Percentiles rank a stretch among this genome's conserved stretches.
Evolutionary conservation across 768 basidiomycete species (phyloP).

Genomic region (Tylopilus subfusipes): DNA sequence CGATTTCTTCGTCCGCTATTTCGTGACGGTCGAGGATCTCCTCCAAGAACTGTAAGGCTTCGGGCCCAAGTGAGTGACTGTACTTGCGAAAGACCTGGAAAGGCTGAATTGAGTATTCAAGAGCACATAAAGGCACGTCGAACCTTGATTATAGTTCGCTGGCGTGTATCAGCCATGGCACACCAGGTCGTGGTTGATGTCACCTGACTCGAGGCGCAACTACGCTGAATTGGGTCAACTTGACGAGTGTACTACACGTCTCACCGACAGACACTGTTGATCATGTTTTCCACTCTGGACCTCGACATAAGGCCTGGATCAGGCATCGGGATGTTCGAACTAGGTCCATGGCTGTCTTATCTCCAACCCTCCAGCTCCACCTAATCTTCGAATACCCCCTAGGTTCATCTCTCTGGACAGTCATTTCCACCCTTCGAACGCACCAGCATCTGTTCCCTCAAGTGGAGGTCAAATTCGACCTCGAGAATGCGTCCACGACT

Average conservation of each 20-base stretch:
- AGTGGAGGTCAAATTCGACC: conserved; percentile 81
- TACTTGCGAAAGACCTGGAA: conserved; percentile 81
- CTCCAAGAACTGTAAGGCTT: conserved; percentile 69
- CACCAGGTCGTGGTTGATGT: neutral
- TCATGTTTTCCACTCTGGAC: conserved; percentile 68
- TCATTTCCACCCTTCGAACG: conserved; percentile 64
- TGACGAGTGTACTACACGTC: conserved; percentile 3
- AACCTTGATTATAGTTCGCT: conserved; percentile 46
- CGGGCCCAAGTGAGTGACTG: conserved; percentile 81
- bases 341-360: conserved; percentile 43
- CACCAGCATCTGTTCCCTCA: conserved; percentile 72
- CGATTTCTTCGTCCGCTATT: conserved; percentile 65
- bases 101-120: neutral
- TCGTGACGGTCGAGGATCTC: conserved; percentile 68
- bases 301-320: conserved; percentile 72
- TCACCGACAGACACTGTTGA: neutral
- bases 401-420: conserved; percentile 78
- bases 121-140: neutral
- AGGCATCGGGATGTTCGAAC: conserved; percentile 75
- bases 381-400: conserved; percentile 2
- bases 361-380: neutral
- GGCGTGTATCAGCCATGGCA: conserved; percentile 37
- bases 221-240: conserved; percentile 7
- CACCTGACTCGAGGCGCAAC: conserved; percentile 6
- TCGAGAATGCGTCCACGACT: conserved; percentile 62